These are phyloP conservation scores for Talaromyces sp. DNA, from an alignment of 2,329 filamentous ascomycete genomes.

Conservation along the genomic window DNA sequence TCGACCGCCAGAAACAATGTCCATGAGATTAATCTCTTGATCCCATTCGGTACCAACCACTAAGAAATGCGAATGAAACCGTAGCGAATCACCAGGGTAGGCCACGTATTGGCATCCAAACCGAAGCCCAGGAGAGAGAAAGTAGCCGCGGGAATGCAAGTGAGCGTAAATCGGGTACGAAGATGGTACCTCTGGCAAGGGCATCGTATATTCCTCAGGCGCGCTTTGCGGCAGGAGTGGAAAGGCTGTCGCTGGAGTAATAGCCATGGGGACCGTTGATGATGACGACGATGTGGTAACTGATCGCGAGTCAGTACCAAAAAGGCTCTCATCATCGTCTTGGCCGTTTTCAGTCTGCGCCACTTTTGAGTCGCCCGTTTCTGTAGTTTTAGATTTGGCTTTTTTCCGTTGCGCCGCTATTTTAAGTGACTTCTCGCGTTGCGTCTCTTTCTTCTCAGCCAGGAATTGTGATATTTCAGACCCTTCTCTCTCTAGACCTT, in stretches of 20 bases:
- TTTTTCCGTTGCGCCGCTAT: constrained; percentile 37
- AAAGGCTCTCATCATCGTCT: constrained; percentile 2
- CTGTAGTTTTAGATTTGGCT: constrained; percentile 13
- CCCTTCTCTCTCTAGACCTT: constrained; percentile 51
- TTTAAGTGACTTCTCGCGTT: constrained; percentile 46
- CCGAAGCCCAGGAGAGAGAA: constrained; percentile 82
- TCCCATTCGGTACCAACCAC: constrained; percentile 83
- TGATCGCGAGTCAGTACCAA: constrained; percentile 7
- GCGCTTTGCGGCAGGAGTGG: constrained; percentile 36
- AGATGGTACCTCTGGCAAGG: constrained; percentile 32
- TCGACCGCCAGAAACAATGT: constrained; percentile 79
- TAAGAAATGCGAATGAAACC: constrained; percentile 93
- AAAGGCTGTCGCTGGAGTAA: constrained; percentile 49
- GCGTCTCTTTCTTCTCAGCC: constrained; percentile 44
- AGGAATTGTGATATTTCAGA: constrained; percentile 44
- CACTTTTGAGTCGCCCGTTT: constrained; percentile 12
- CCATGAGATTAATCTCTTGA: constrained; percentile 75
- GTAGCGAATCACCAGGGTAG: constrained; percentile 89
- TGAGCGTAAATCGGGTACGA: constrained; percentile 75
- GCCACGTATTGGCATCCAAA: constrained; percentile 94
- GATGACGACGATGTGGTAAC: neutral
- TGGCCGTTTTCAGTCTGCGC: constrained; percentile 20
- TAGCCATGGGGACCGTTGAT: constrained; percentile 19
- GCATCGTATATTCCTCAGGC: constrained; percentile 19
- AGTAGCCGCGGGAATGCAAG: constrained; percentile 74